Evolutionary conservation across 331 rosid species (phyloP).

Genomic region (Pyrus hybrid): DNA sequence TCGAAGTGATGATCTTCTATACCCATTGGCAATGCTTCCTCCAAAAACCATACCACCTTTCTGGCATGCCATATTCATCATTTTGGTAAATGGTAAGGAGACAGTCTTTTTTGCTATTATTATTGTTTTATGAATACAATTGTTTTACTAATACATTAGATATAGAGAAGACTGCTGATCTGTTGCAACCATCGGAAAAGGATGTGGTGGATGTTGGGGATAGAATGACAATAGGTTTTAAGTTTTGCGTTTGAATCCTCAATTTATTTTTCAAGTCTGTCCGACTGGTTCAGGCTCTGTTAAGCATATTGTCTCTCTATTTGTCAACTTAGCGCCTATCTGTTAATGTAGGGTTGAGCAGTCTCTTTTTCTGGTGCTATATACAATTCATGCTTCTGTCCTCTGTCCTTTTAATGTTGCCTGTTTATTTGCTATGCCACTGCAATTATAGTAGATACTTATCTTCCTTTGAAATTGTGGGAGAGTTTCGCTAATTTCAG

Average conservation of each 20-base stretch:
- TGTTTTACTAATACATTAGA: background rate
- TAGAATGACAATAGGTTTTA: constrained; percentile 1
- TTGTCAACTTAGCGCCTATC: background rate
- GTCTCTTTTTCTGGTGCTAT: background rate
- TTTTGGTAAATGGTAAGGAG: constrained; percentile 81
- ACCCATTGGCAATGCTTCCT: constrained; percentile 70
- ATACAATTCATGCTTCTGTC: background rate
- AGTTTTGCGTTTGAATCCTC: background rate
- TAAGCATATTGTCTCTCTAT: too few species aligned
- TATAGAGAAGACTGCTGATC: background rate
- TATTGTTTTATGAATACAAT: background rate
- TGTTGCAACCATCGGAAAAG: constrained; percentile 7
- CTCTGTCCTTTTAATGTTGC: background rate
- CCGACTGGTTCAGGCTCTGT: too few species aligned
- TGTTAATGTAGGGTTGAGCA: background rate
- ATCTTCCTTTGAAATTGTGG: background rate
- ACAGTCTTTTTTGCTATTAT: background rate
- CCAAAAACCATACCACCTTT: constrained; percentile 69
- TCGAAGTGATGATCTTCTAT: constrained; percentile 59
- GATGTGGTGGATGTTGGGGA: constrained; percentile 14
- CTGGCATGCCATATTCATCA: constrained; percentile 82
- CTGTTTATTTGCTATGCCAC: background rate
- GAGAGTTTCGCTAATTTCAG: background rate
- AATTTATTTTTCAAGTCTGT: background rate
- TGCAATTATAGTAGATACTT: background rate